A percentile compares a stretch with the other conserved stretches of the same genome.
Conservation (phyloP, 345 rosid species). For the Euclidium syriacum region DNA sequence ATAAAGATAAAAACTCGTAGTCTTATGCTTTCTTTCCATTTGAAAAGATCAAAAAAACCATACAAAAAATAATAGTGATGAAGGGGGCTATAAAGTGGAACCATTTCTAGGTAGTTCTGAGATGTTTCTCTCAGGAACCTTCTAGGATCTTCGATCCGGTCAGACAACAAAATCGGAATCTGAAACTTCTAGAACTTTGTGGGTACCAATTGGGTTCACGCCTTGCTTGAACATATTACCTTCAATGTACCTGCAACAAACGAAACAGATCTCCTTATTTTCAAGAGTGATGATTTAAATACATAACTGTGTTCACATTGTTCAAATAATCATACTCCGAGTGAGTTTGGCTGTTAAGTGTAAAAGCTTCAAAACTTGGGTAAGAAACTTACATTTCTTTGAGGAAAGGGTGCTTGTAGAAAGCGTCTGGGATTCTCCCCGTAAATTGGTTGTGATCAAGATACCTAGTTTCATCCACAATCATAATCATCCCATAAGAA, state of each 20-base stretch:
- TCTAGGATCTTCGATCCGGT: slow-evolving; percentile 14
- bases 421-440: slow-evolving; percentile 77
- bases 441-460: slow-evolving; percentile 93
- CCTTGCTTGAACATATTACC: slow-evolving; percentile 80
- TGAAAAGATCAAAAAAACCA: slow-evolving; percentile 19
- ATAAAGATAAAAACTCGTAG: slow-evolving; percentile 2
- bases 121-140: slow-evolving; percentile 19
- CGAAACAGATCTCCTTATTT: not conserved
- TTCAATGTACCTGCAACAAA: slow-evolving; percentile 72
- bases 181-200: slow-evolving; percentile 78
- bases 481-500: slow-evolving; percentile 7
- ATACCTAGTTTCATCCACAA: slow-evolving; percentile 56
- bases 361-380: not conserved
- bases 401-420: slow-evolving; percentile 76
- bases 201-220: slow-evolving; percentile 76
- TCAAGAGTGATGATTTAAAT: not conserved
- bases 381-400: slow-evolving; percentile 78
- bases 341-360: not conserved
- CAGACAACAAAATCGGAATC: slow-evolving; percentile 71
- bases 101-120: slow-evolving; percentile 20
- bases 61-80: not conserved
- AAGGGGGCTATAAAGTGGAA: slow-evolving; percentile 16
- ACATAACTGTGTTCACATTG: not conserved
- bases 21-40: slow-evolving; percentile 19
- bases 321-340: not conserved